Base-by-base conservation (phyloP, 495 filamentous ascomycete species). In the Aspergillus heteromorphus region DNA sequence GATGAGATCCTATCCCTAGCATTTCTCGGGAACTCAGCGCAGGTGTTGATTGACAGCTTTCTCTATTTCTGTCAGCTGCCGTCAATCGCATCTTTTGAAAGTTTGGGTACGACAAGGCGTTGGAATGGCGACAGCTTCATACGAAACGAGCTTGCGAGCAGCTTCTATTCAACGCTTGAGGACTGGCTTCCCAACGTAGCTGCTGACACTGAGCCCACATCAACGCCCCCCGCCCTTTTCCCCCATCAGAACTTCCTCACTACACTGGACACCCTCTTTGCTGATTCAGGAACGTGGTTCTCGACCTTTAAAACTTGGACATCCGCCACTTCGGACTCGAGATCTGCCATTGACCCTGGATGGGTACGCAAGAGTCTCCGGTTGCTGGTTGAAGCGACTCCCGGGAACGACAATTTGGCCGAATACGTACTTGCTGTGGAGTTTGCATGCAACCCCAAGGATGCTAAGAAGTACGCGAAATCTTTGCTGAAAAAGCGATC, bases 351-450 rank as follows among this genome's bases (percentile, higher is more conserved):
- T 29, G 58, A 77, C 18, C 61, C 64, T 20, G 62, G 65, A 9
- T 89, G 82, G 78, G 65, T 82, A 8, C 68, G 72, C 9, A 68
- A 65, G 36, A 73, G 74, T 4, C 67, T 96, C 9, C 79, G 78
- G 47, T 68, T 78, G 18, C 64, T 96, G 1, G 77, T 83, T 0
- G 60, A 69, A 21, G 53, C 52, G 10, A 55, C 59, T 7, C 50
- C 71, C 2, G 53, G 63, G 19, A 63, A 81, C 40, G 79, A 85
- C 40, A 62, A 71, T 34, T 55, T 95, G 17, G 85, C 83, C 0
- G 84, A 90, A 51, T 91, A 89, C 57, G 74, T 82, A 51, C 72
- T 97, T 9, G 84, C 87, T 1, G 79, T 92, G 54, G 83, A 85
- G 51, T 85, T 81, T 57, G 67, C 70, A 0, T 83, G 83, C 53